Percentiles rank a stretch among this genome's conserved stretches.
Evolutionary conservation across 257 asterid species (phyloP).

Genomic region (Cordia subcordata): DNA sequence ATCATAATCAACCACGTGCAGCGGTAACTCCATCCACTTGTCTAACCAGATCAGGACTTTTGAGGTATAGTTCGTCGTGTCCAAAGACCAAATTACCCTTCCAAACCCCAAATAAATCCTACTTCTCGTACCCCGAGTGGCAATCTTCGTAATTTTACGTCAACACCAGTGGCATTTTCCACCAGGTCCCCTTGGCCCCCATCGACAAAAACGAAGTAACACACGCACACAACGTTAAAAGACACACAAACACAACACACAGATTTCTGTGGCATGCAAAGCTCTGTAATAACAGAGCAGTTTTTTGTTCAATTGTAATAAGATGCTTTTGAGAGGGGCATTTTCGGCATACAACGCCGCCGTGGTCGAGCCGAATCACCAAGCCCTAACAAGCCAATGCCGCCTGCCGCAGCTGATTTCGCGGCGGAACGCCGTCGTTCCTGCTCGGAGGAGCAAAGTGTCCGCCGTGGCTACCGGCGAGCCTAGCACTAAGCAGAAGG

Average conservation of each 20-base stretch:
- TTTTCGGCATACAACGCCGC: slow-evolving; percentile 23
- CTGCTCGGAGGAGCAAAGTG: slow-evolving; percentile 16
- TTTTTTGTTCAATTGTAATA: neutral
- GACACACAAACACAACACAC: neutral
- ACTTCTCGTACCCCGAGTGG: too few species aligned
- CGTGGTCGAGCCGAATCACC: slow-evolving; percentile 8
- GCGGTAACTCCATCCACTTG: too few species aligned
- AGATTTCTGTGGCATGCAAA: neutral
- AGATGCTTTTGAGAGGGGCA: slow-evolving; percentile 27
- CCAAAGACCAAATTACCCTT: too few species aligned
- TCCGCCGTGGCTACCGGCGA: slow-evolving; percentile 60
- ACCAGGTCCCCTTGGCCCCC: neutral
- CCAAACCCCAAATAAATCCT: too few species aligned
- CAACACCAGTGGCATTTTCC: slow-evolving; percentile 1
- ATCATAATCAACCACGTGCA: too few species aligned
- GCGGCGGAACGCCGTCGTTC: slow-evolving; percentile 14
- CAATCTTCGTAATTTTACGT: neutral
- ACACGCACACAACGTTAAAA: neutral
- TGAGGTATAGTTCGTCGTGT: too few species aligned
- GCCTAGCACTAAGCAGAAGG: slow-evolving; percentile 38
- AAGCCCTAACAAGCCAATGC: slow-evolving; percentile 8
- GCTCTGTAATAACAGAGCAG: neutral
- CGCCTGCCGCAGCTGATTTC: slow-evolving; percentile 5
- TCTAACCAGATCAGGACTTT: too few species aligned
- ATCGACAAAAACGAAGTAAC: slow-evolving; percentile 1